Evolutionary conservation across 306 rosid species (phyloP), one percentile per base, ranked within the genome.

Genomic region (Cicer arietinum): DNA sequence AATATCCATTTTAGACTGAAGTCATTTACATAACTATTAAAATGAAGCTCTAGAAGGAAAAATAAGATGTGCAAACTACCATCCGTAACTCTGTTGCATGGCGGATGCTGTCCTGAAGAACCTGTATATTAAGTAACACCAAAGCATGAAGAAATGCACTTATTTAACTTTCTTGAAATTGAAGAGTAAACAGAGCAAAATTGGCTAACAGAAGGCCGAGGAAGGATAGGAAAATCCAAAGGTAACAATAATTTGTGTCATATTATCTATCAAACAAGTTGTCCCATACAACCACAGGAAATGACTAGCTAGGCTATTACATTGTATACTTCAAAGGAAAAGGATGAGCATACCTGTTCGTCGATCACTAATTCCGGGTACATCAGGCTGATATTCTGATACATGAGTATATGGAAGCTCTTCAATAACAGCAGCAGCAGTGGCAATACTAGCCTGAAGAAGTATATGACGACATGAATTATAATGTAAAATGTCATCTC

Each of bases 341-440:
- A 61, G 39, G 54, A 47, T 22, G 11, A 45, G 75, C 87, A 65
- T 50, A 88, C 98, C 96, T 54, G 86, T 88, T 85, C 85, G 85
- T 53, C 86, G 88, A 76, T 89, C 94, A 69, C 89, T 86, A 30
- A 87, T 92, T 84, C 87, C 89, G 51, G 92, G 94, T 75, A 88
- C 84, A 81, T 84, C 90, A 59, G 92, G 90, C 76, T 66, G 91
- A 73, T 76, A 84, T 74, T 82, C 88, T 48, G 73, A 43, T n/a
- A 44, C 17, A 70, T 41, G 72, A 80, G 59, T 84, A 41, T 69
- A 52, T 60, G 78, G 88, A 85, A 73, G 77, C 83, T 80, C 85
- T 39, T 73, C 66, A 62, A 71, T 72, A 78, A 52, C 58, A 67
- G 70, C 75, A 79, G 65, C 43, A 73, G 78, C 76, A 44, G 39